phyloP scores from a whole-genome alignment of 495 filamentous ascomycete genomes.

The Aspergillus diversus region DNA sequence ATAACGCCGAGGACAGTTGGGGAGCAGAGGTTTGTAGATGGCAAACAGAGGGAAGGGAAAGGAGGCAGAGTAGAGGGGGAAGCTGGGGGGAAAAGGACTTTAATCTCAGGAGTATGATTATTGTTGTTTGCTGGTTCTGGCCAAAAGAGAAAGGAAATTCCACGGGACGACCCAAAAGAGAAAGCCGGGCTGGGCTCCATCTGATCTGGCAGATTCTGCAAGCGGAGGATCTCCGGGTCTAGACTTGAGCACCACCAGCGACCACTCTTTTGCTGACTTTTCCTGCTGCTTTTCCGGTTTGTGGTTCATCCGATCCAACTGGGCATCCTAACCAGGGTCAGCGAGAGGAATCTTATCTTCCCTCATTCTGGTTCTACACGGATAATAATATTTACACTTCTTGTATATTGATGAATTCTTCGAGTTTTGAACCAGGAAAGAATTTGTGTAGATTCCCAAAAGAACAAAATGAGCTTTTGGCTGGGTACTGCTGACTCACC shows the following conservation, averaged over 20 bases:
- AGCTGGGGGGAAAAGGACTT: conserved; percentile 2
- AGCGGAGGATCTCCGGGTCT: conserved; percentile 28
- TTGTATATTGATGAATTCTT: too few species aligned
- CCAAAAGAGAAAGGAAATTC: not conserved
- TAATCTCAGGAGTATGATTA: conserved; percentile 5
- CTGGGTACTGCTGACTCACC: not conserved
- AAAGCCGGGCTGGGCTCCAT: conserved; percentile 27
- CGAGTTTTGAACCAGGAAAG: too few species aligned
- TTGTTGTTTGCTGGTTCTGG: not conserved
- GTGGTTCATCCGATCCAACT: not conserved
- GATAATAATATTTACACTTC: too few species aligned
- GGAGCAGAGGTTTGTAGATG: not conserved
- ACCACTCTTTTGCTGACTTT: conserved; percentile 1
- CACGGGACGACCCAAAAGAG: conserved; percentile 28
- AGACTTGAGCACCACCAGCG: conserved; percentile 17
- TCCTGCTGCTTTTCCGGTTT: not conserved
- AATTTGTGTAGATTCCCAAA: too few species aligned
- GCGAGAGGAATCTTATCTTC: too few species aligned
- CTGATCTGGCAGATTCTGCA: conserved; percentile 34
- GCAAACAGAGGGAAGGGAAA: not conserved
- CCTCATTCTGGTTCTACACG: too few species aligned
- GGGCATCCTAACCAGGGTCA: too few species aligned
- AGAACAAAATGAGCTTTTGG: too few species aligned
- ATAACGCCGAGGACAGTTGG: not conserved
- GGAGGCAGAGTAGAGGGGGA: not conserved